Percentiles rank a stretch among this genome's conserved stretches.
These are phyloP conservation scores for Umbelopsis sp. DNA, from an alignment of 192 early-diverging fungal genomes.

Conservation along the genomic window DNA sequence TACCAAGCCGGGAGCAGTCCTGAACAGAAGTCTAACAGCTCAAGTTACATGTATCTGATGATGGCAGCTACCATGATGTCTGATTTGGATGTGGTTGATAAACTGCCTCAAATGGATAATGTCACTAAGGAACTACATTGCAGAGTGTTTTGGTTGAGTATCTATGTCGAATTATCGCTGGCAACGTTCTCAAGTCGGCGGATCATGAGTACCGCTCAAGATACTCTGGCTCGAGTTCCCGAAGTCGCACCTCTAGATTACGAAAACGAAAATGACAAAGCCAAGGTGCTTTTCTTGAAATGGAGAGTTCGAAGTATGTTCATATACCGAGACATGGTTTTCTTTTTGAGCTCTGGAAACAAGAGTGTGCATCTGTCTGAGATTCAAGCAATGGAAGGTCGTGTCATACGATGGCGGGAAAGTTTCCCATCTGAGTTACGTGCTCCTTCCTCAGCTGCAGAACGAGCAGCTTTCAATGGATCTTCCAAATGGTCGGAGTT, in stretches of 20 bases:
- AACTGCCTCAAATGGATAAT: conserved; percentile 8
- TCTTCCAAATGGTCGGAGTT: conserved; percentile 18
- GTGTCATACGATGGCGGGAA: background rate
- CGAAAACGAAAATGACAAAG: conserved; percentile 11
- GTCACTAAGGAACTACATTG: background rate
- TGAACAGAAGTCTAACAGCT: conserved; percentile 17
- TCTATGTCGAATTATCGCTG: conserved; percentile 8
- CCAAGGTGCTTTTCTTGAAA: conserved; percentile 7
- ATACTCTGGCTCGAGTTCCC: background rate
- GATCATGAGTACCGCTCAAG: conserved; percentile 15
- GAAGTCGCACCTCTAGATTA: conserved; percentile 2
- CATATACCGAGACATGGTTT: conserved; percentile 18
- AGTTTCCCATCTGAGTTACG: background rate
- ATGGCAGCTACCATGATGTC: conserved; percentile 20
- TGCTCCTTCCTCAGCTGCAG: background rate
- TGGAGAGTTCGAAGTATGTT: conserved; percentile 14
- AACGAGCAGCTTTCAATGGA: background rate
- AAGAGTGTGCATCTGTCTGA: conserved; percentile 6
- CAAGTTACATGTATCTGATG: conserved; percentile 17
- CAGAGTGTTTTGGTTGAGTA: conserved; percentile 11
- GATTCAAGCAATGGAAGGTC: background rate
- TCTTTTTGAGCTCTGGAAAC: conserved; percentile 9
- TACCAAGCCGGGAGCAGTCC: conserved; percentile 11
- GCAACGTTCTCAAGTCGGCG: conserved; percentile 15
- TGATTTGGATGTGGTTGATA: conserved; percentile 13